These are phyloP conservation scores for Flaveria sonorensis DNA, from an alignment of 129 eudicot genomes.

Conservation along the genomic window DNA sequence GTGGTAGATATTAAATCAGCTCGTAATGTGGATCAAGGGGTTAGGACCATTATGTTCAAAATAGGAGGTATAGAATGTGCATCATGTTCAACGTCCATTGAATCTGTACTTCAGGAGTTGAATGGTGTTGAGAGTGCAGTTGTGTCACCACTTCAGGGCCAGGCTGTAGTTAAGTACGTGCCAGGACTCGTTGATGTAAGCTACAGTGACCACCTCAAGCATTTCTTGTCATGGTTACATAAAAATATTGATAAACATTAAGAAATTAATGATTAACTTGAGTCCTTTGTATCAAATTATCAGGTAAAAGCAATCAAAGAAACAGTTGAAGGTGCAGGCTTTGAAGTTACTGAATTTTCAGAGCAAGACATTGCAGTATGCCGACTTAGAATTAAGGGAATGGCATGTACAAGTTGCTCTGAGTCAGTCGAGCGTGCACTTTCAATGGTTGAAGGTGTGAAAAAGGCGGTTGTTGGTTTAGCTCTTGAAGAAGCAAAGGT, in stretches of 20 bases:
- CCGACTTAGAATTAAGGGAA: conserved; percentile 51
- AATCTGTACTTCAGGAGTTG: conserved; percentile 62
- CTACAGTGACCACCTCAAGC: conserved; percentile 9
- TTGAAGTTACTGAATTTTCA: conserved; percentile 40
- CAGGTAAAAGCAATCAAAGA: conserved; percentile 47
- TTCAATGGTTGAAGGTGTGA: conserved; percentile 44
- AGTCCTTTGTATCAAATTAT: background rate
- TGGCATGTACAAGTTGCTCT: conserved; percentile 58
- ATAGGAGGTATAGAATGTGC: conserved; percentile 70
- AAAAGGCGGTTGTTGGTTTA: conserved; percentile 54
- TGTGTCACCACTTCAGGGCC: conserved; percentile 89
- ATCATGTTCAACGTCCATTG: conserved; percentile 78
- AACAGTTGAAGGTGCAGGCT: conserved; percentile 53
- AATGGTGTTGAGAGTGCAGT: conserved; percentile 67
- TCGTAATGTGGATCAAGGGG: conserved; percentile 36
- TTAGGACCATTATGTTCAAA: conserved; percentile 58
- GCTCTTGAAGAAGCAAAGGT: conserved; percentile 59
- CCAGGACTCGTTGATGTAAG: conserved; percentile 76
- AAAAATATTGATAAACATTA: background rate
- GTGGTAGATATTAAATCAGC: conserved; percentile 36
- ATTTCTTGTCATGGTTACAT: background rate
- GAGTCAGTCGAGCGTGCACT: conserved; percentile 48
- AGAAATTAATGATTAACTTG: background rate
- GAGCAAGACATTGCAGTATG: conserved; percentile 50
- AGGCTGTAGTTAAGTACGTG: conserved; percentile 72